Evolutionary conservation across 2,329 filamentous ascomycete genomes (phyloP).

Genomic region (Dactylellina cionopaga): DNA sequence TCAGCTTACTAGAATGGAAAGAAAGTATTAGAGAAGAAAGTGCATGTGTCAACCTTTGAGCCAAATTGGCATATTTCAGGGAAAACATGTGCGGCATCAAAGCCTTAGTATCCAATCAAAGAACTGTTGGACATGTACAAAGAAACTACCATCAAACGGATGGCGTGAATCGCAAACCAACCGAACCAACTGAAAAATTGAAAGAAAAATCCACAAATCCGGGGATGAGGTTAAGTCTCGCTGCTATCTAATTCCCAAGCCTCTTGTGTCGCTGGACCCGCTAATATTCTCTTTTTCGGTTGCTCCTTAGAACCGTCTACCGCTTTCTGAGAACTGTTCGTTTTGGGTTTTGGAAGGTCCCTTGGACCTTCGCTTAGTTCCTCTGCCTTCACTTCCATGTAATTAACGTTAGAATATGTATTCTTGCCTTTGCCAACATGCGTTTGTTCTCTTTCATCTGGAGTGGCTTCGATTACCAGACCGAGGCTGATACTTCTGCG

Average conservation of each 20-base stretch:
- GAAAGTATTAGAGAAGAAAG: no score
- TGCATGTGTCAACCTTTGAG: no score
- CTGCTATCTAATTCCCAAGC: constrained; percentile 36
- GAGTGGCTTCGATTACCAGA: not conserved
- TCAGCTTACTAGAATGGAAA: not conserved
- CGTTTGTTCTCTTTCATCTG: not conserved
- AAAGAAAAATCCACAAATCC: no score
- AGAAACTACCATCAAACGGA: no score
- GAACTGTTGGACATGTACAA: no score
- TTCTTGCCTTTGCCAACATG: no score
- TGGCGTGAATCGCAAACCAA: no score
- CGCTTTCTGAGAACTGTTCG: not conserved
- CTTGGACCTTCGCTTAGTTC: not conserved
- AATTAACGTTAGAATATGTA: no score
- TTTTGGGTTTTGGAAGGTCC: not conserved
- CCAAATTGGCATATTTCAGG: not conserved
- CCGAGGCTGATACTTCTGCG: constrained; percentile 26
- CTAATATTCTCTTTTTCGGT: constrained; percentile 32
- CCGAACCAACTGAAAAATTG: no score
- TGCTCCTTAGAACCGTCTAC: not conserved
- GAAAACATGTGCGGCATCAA: no score
- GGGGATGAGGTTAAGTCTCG: not conserved
- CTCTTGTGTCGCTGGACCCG: constrained; percentile 43
- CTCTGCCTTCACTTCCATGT: not conserved
- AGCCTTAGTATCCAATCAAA: no score